These are phyloP conservation scores for Aureobasidium sp. DNA, from an alignment of 2,329 filamentous ascomycete species.

Conservation along the genomic window DNA sequence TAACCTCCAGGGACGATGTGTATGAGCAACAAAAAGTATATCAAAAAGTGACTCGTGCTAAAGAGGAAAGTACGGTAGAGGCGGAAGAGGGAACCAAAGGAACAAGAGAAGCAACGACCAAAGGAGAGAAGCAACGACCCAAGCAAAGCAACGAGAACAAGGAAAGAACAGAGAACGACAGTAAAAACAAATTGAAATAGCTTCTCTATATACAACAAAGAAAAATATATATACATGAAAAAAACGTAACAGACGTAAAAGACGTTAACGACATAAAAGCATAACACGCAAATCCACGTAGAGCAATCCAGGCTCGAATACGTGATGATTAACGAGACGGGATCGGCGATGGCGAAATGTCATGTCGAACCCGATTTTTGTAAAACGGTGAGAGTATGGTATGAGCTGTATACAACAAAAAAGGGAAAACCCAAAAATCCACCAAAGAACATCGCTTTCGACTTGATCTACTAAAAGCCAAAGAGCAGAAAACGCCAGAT, in stretches of 20 bases:
- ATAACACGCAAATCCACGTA: neutral
- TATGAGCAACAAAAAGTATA: too few relatives aligned
- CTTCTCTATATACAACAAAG: constrained; percentile 2
- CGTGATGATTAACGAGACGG: neutral
- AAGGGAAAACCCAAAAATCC: neutral
- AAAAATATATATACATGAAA: neutral
- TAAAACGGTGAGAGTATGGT: neutral
- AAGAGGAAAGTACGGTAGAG: too few relatives aligned
- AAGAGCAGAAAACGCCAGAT: neutral
- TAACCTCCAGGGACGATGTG: too few relatives aligned
- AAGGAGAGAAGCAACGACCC: too few relatives aligned
- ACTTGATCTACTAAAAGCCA: neutral
- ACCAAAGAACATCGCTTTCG: neutral
- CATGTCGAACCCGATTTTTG: neutral
- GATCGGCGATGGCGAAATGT: neutral
- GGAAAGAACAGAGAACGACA: neutral
- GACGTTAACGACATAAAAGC: neutral
- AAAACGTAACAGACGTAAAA: neutral
- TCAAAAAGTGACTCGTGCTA: too few relatives aligned
- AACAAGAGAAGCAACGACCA: too few relatives aligned
- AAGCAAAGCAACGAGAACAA: too few relatives aligned
- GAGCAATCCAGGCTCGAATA: constrained; percentile 7
- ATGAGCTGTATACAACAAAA: constrained; percentile 1
- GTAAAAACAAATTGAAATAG: constrained; percentile 10
- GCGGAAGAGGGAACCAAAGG: too few relatives aligned